Base-by-base conservation (phyloP, 768 basidiomycete genomes). In the Tulasnella calospora region DNA sequence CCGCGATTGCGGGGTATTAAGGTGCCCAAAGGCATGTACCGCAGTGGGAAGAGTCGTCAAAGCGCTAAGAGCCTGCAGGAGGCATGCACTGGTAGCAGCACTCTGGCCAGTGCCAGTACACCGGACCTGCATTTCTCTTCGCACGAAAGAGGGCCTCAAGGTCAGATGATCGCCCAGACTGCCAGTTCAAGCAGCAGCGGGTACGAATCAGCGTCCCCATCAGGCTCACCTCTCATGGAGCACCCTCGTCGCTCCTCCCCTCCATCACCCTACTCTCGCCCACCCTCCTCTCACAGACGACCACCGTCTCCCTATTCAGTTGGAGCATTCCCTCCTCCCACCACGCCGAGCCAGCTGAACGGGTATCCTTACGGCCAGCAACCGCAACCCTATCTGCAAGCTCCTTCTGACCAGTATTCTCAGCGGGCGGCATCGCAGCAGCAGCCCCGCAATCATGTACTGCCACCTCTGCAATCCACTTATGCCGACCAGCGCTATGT, bases 1-100 rank as follows among this genome's bases (percentile, higher is more conserved):
- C 84, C 86, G 30, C 81, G 85, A 41, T 82, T 89, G 61, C 83
- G 84, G 38, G 86, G 83, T 55, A 87, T 89, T 33, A 84, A 83
- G 51, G 85, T 89, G 23, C 88, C 88, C 23, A 80, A 82, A 44
- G 87, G 87, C 7, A 85, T 88, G 36, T 89, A 89, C 81, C 83
- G 82, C 78, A 85, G 85, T 81, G 86, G 86, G 55, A 88, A 88
- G 79, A 80, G 79, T 61, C 71, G 83, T 85, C 72, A 85, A 86
- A 80, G 85, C 86, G 78, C 77, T 19, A 69, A 70, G 78, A 82
- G 84, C 71, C 84, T 79, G 33, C 72, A 79, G 33, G 69, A 40
- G 46, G 78, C 77, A 41, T 79, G 44, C 19, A 36, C 17, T n/a
- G 74, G 38, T 4, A 47, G 74, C 44, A 67, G 7, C 55, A 33